Evolutionary conservation across 768 basidiomycete genomes (phyloP), one percentile per base, ranked within the genome.

Genomic region (Cystofilobasidium bisporidii): DNA sequence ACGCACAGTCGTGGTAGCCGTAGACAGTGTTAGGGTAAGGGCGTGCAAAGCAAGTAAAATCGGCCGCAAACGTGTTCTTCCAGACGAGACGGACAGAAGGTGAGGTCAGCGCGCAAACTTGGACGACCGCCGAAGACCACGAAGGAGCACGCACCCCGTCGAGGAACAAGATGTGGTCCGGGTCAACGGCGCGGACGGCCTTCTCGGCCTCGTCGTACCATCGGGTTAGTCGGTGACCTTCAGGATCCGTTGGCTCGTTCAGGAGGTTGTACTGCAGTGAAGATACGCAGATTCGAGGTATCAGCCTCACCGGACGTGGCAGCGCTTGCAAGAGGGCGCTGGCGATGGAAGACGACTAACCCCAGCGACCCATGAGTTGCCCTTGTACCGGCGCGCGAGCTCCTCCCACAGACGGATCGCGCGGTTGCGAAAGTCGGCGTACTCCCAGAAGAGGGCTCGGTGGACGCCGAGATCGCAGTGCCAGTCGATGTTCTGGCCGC

Each of bases 341-440:
- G 36, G 40, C 59, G 30, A 60, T n/a, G 41, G 45, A 30, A 15
- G 4, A 11, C 28, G 60, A 61, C 38, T 10, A 43, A 61, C 36
- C 9, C 41, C 66, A 1, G 88, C 89, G 67, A 91, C 84, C 88
- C 88, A 89, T 69, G 83, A 81, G 76, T 91, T 87, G 66, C 79
- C 81, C 71, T 81, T 85, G 80, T 90, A 89, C 75, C 87, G 87
- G 72, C 79, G 80, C 0, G 89, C 87, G 40, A 90, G 80, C 72
- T 87, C 79, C 43, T 81, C 81, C 89, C 89, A 91, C 47, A 91
- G 82, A 84, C 85, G 85, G 62, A 89, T 75, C 14, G 81, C 56
- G 2, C 56, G 55, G 76, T 91, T 87, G 75, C 89, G 88, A 81
- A 88, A 87, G 75, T 90, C 88, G 71, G 84, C 88, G 81, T 90